phyloP scores from a whole-genome alignment of 2,329 filamentous ascomycete genomes.

The Periglandula ipomoeae region DNA sequence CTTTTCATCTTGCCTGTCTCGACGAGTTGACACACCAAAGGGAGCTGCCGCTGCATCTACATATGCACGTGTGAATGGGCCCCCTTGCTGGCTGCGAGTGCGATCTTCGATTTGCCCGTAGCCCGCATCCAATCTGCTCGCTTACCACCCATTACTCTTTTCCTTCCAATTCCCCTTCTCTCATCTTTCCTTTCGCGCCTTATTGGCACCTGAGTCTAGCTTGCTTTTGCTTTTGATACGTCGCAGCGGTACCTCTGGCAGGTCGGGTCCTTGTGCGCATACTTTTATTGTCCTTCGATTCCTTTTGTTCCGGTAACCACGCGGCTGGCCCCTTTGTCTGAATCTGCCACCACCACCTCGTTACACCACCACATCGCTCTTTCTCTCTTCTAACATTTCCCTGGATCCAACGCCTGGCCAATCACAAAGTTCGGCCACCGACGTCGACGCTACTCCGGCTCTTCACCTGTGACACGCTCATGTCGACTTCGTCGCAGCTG shows the following conservation, averaged over 20 bases:
- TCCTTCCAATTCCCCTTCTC: neutral
- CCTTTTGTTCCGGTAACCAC: neutral
- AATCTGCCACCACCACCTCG: neutral
- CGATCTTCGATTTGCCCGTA: neutral
- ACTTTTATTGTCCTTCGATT: neutral
- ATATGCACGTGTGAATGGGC: neutral
- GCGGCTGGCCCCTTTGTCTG: slow-evolving; percentile 2
- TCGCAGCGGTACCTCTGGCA: neutral
- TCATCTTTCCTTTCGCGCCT: neutral
- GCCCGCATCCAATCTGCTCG: neutral
- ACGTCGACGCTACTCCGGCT: no score
- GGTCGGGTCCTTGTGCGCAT: neutral
- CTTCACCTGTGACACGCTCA: no score
- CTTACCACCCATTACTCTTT: neutral
- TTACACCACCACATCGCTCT: neutral
- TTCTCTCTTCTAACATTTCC: neutral
- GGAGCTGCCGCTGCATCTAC: neutral
- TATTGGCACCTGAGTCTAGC: neutral
- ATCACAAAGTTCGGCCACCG: no score
- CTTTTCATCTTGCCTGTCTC: neutral
- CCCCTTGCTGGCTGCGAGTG: neutral
- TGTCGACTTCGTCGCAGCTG: neutral
- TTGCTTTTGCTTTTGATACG: neutral
- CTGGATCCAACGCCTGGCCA: neutral
- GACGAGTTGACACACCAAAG: neutral